Evolutionary conservation across 345 rosid species (phyloP).

Genomic region (Clarkia xantiana): DNA sequence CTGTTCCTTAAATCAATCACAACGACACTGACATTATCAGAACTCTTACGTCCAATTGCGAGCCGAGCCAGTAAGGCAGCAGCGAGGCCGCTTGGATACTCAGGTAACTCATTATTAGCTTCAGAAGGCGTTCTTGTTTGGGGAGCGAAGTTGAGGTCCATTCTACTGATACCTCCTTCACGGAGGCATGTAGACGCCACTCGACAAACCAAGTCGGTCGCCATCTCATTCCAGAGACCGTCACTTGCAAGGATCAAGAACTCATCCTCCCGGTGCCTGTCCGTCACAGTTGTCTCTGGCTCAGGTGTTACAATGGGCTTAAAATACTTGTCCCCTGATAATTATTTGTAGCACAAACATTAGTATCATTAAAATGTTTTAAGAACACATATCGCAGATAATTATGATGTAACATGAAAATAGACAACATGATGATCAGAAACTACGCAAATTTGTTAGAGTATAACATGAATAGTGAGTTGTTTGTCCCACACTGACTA

Average conservation of each 20-base stretch:
- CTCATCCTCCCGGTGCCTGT: constrained; percentile 40
- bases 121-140: constrained; percentile 11
- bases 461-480: no score
- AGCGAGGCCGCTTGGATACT: constrained; percentile 40
- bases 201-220: constrained; percentile 48
- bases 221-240: constrained; percentile 71
- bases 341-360: no score
- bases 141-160: constrained; percentile 10
- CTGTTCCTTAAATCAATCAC: constrained; percentile 41
- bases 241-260: constrained; percentile 67
- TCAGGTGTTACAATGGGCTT: constrained; percentile 55
- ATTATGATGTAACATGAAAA: no score
- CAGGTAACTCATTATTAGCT: constrained; percentile 7
- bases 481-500: no score
- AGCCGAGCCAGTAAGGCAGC: constrained; percentile 60
- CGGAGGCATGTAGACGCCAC: constrained; percentile 46
- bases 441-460: no score
- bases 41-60: constrained; percentile 57
- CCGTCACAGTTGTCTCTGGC: constrained; percentile 42
- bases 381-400: no score
- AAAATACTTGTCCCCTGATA: constrained; percentile 54
- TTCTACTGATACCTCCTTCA: constrained; percentile 10
- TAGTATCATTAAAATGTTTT: no score
- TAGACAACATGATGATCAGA: no score
- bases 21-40: constrained; percentile 63